These are phyloP conservation scores for Pelargonium nanum DNA, from an alignment of 345 rosid genomes.

Conservation along the genomic window DNA sequence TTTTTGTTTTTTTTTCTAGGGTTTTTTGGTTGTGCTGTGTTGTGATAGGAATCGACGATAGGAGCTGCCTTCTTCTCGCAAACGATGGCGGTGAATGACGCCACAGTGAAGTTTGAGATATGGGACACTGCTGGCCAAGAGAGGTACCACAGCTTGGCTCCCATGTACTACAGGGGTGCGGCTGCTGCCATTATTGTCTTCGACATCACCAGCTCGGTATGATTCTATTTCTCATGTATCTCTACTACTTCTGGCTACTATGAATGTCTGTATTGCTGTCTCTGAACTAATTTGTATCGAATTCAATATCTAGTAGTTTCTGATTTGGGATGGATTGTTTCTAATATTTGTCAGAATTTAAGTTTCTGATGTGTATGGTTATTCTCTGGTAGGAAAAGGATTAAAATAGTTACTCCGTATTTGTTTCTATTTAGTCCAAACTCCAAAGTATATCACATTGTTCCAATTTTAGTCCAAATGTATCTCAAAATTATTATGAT, in stretches of 20 bases:
- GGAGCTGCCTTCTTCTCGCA: slow-evolving; percentile 62
- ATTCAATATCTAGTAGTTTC: neutral
- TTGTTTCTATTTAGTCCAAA: too few species aligned
- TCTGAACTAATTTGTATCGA: neutral
- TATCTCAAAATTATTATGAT: too few species aligned
- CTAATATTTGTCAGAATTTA: neutral
- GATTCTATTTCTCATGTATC: neutral
- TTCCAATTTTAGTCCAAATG: too few species aligned
- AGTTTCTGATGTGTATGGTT: neutral
- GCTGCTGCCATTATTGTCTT: slow-evolving; percentile 52
- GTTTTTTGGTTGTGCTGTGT: neutral
- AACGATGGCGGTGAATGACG: slow-evolving; percentile 52
- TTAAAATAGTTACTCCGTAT: too few species aligned
- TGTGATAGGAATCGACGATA: slow-evolving; percentile 45
- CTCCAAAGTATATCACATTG: too few species aligned
- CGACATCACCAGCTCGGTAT: slow-evolving; percentile 40
- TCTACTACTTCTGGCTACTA: neutral
- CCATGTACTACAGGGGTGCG: slow-evolving; percentile 66
- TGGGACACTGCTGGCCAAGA: slow-evolving; percentile 68
- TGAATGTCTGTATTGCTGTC: neutral
- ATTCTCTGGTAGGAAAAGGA: neutral
- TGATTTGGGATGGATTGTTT: neutral
- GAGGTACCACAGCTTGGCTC: slow-evolving; percentile 62
- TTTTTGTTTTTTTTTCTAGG: neutral
- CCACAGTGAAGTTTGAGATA: slow-evolving; percentile 49